Conservation (phyloP, 768 basidiomycete species). For the Mycena rebaudengoi region DNA sequence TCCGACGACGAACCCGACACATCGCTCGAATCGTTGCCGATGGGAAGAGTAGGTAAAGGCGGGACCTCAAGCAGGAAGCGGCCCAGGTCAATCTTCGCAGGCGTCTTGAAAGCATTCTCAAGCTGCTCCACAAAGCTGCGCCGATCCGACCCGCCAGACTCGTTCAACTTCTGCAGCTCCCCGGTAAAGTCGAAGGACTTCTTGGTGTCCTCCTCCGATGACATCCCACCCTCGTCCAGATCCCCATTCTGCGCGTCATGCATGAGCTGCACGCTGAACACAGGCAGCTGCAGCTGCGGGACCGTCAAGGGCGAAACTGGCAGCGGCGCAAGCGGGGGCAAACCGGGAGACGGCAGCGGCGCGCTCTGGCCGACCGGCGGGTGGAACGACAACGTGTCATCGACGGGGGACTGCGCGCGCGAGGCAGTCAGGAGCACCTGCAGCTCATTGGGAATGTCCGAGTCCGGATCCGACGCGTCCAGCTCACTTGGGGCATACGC, state of each 20-base stretch:
- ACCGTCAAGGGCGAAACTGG: slow-evolving; percentile 34
- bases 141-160: slow-evolving; percentile 73
- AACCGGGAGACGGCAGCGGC: slow-evolving; percentile 47
- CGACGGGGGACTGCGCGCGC: slow-evolving; percentile 44
- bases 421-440: slow-evolving; percentile 62
- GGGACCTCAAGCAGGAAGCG: slow-evolving; percentile 53
- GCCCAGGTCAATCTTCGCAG: slow-evolving; percentile 71
- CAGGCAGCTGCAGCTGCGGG: slow-evolving; percentile 39
- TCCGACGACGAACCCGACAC: slow-evolving; percentile 16
- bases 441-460: slow-evolving; percentile 84
- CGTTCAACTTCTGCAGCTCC: slow-evolving; percentile 73
- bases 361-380: slow-evolving; percentile 27
- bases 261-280: slow-evolving; percentile 54
- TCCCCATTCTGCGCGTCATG: slow-evolving; percentile 53
- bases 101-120: slow-evolving; percentile 72
- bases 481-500: slow-evolving; percentile 52
- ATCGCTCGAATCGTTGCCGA: slow-evolving; percentile 29
- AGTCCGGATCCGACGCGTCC: slow-evolving; percentile 71
- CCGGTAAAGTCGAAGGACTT: slow-evolving; percentile 88
- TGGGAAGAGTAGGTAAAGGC: slow-evolving; percentile 57
- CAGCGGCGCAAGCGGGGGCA: slow-evolving; percentile 52
- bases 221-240: slow-evolving; percentile 47
- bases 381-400: slow-evolving; percentile 50
- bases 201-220: slow-evolving; percentile 73
- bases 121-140: slow-evolving; percentile 84